These are phyloP conservation scores for Harringtonia lauricola DNA, from an alignment of 2,329 filamentous ascomycete species.

Conservation along the genomic window DNA sequence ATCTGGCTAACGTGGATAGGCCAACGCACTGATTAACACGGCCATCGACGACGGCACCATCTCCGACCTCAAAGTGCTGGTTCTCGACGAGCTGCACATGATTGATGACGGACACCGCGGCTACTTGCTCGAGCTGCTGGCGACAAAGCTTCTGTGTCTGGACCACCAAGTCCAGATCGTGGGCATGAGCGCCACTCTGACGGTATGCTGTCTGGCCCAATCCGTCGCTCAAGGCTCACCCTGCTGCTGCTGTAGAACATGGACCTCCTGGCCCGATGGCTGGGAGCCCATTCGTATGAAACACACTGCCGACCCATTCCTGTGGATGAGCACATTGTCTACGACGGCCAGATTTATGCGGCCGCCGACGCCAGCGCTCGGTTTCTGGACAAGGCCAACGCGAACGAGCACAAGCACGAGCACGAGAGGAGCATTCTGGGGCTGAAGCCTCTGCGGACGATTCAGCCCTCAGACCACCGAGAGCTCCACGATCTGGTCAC, in stretches of 20 bases:
- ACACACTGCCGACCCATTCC: slow-evolving; percentile 66
- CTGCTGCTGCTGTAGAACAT: slow-evolving; percentile 54
- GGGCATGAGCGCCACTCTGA: slow-evolving; percentile 71
- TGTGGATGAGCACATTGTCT: slow-evolving; percentile 64
- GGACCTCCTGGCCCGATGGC: slow-evolving; percentile 56
- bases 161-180: slow-evolving; percentile 59
- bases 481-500: slow-evolving; percentile 54
- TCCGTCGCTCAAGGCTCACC: too few relatives aligned
- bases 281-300: slow-evolving; percentile 59
- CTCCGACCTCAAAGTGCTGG: slow-evolving; percentile 51
- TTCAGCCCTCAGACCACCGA: slow-evolving; percentile 45
- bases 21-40: slow-evolving; percentile 62
- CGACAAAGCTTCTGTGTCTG: slow-evolving; percentile 60
- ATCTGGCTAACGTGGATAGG: slow-evolving; percentile 31
- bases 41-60: slow-evolving; percentile 62
- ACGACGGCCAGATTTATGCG: slow-evolving; percentile 56
- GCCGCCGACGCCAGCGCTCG: slow-evolving; percentile 25
- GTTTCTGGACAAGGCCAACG: slow-evolving; percentile 24
- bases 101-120: slow-evolving; percentile 65
- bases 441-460: slow-evolving; percentile 31
- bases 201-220: slow-evolving; percentile 27
- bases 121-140: slow-evolving; percentile 64
- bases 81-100: slow-evolving; percentile 76
- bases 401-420: slow-evolving; percentile 15
- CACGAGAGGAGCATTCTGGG: slow-evolving; percentile 9